Conservation (phyloP, 2,329 filamentous ascomycete species). For the Fusarium sp. region DNA sequence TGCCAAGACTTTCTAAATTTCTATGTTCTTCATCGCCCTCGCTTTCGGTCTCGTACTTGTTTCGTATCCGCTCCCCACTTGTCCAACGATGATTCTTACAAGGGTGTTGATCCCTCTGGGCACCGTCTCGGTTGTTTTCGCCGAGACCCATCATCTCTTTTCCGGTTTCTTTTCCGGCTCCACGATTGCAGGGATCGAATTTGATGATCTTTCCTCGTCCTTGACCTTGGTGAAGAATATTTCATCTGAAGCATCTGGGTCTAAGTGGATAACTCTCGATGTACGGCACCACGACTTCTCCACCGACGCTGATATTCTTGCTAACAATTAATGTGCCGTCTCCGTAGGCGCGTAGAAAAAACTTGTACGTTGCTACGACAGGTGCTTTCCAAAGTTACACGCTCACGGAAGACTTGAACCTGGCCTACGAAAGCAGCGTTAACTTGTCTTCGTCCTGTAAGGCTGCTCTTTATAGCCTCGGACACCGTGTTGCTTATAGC, state of each 20-base stretch:
- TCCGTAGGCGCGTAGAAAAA: background rate
- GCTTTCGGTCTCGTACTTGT: background rate
- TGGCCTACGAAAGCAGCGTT: background rate
- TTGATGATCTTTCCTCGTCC: background rate
- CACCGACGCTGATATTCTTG: background rate
- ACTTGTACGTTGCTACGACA: slow-evolving; percentile 5
- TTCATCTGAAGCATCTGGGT: background rate
- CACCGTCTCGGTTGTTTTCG: background rate
- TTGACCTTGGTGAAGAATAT: background rate
- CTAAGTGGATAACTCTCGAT: background rate
- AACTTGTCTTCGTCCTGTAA: background rate
- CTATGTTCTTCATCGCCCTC: background rate
- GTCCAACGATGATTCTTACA: background rate
- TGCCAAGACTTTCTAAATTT: background rate
- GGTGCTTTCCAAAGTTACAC: background rate
- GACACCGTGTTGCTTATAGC: too few relatives aligned
- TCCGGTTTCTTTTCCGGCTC: slow-evolving; percentile 22
- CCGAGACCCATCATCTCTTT: slow-evolving; percentile 13
- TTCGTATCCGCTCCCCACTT: background rate
- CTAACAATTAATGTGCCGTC: background rate
- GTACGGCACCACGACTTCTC: background rate
- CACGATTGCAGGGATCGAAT: slow-evolving; percentile 5
- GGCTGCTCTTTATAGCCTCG: too few relatives aligned
- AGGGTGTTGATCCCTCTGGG: background rate
- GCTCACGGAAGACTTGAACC: background rate